Evolutionary conservation across 2,329 filamentous ascomycete species (phyloP).

Genomic region (Epichloe sibirici): DNA sequence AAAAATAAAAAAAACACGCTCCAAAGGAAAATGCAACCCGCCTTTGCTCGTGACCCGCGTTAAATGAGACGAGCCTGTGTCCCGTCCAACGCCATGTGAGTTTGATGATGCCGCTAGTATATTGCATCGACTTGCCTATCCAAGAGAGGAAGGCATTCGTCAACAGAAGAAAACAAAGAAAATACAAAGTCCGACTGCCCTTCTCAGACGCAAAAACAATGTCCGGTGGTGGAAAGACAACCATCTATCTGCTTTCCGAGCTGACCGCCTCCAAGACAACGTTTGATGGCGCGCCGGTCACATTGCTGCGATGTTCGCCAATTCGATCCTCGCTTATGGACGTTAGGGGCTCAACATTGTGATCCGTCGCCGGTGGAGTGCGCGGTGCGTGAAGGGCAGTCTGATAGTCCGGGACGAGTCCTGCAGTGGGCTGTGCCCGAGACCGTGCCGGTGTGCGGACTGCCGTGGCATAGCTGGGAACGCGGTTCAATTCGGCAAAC

Average conservation of each 20-base stretch:
- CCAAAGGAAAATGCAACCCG: background rate
- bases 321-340: constrained; percentile 21
- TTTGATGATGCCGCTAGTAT: background rate
- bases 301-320: constrained; percentile 10
- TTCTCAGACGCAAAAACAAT: background rate
- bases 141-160: background rate
- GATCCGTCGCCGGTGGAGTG: constrained; percentile 30
- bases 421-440: constrained; percentile 34
- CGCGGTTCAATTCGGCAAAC: constrained; percentile 54
- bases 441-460: constrained; percentile 51
- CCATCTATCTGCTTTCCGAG: background rate
- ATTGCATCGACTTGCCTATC: background rate
- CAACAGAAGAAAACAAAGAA: background rate
- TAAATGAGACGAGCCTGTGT: background rate
- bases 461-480: constrained; percentile 67
- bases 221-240: background rate
- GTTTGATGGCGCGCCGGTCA: background rate
- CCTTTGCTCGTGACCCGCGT: background rate
- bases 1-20: background rate
- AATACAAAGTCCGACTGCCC: background rate
- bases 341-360: constrained; percentile 15
- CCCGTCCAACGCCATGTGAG: background rate
- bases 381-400: constrained; percentile 44
- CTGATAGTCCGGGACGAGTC: constrained; percentile 53
- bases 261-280: background rate